Evolutionary conservation across 306 rosid genomes (phyloP), one percentile per base, ranked within the genome.

Genomic region (Mucuna pruriens): DNA sequence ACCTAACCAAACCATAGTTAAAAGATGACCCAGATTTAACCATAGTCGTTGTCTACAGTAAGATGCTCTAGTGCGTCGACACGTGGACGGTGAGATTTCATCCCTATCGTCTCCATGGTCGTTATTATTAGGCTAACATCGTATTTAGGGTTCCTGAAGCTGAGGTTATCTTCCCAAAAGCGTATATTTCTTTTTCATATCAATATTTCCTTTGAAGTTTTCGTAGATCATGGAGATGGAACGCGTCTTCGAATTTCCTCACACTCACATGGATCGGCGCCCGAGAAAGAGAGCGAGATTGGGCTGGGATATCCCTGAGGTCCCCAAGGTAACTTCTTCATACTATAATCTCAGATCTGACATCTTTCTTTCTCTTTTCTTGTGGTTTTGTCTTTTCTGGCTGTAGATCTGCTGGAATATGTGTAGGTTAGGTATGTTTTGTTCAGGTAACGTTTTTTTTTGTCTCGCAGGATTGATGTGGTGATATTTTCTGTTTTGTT

Each of bases 261-360:
- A 82, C 19, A 83, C 93, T 39, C 90, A 90, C 86, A 80, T 95
- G 87, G 99, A 95, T 85, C 97, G 98, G 1, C 92, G 96, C 60
- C 99, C 99, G 2, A 88, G 97, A 70, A 93, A 95, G 92, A 69
- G 97, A 71, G 94, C 99, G 58, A 92, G 99, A 15, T 77, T 95
- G 88, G 99, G 99, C 52, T 95, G 99, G 99, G 99, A 95, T 51
- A 87, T 91, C 34, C 91, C 95, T 34, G 97, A 95, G 69, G 80
- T 82, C 63, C 90, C 99, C 0, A 95, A 92, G 99, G 99, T 95
- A 93, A 78, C 6, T 71, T 89, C 12, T 17, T 31, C 4, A 6
- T 44, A 48, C 6, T 1, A 0, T 62, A 42, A 9, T 79, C 38
- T 83, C 61, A 36, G 88, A 82, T 91, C 90, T 81, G 88, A 66